phyloP scores from a whole-genome alignment of 2,329 filamentous ascomycete genomes.

The Passalora sequoiae region DNA sequence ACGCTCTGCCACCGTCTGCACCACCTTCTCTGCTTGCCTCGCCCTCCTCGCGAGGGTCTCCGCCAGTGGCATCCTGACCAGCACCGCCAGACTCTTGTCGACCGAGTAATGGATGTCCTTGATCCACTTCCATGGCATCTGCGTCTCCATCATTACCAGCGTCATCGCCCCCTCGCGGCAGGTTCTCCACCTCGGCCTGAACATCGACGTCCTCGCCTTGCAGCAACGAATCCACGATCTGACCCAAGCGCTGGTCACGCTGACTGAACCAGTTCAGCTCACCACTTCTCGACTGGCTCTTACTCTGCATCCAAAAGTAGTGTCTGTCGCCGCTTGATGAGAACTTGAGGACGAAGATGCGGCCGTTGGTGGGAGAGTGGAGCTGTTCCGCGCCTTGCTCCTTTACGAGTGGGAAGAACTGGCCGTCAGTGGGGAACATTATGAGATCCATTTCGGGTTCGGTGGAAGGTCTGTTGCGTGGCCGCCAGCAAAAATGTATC shows the following conservation, averaged over 20 bases:
- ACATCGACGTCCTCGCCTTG: constrained; percentile 88
- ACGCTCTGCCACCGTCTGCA: constrained; percentile 97
- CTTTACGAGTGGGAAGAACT: constrained; percentile 61
- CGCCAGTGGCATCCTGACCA: constrained; percentile 79
- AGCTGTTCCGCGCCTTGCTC: constrained; percentile 50
- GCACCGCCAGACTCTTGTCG: constrained; percentile 69
- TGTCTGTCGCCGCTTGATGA: constrained; percentile 83
- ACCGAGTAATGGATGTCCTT: constrained; percentile 64
- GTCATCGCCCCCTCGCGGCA: constrained; percentile 55
- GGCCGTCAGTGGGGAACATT: constrained; percentile 86
- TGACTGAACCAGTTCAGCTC: constrained; percentile 76
- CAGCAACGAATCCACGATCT: constrained; percentile 77
- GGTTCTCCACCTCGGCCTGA: constrained; percentile 57
- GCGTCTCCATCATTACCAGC: constrained; percentile 54
- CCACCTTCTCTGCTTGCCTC: constrained; percentile 84
- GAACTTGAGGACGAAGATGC: constrained; percentile 92
- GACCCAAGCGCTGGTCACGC: constrained; percentile 78
- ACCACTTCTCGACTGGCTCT: constrained; percentile 66
- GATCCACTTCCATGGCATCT: constrained; percentile 62
- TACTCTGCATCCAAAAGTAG: constrained; percentile 95
- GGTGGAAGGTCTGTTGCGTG: constrained; percentile 64
- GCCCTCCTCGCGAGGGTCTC: constrained; percentile 86
- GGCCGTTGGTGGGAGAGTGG: constrained; percentile 68
- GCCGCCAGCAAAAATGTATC: constrained; percentile 95
- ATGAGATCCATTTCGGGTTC: constrained; percentile 81